phyloP scores from a whole-genome alignment of 371 early-diverging fungal species.

The Dinochytrium kinnereticum region DNA sequence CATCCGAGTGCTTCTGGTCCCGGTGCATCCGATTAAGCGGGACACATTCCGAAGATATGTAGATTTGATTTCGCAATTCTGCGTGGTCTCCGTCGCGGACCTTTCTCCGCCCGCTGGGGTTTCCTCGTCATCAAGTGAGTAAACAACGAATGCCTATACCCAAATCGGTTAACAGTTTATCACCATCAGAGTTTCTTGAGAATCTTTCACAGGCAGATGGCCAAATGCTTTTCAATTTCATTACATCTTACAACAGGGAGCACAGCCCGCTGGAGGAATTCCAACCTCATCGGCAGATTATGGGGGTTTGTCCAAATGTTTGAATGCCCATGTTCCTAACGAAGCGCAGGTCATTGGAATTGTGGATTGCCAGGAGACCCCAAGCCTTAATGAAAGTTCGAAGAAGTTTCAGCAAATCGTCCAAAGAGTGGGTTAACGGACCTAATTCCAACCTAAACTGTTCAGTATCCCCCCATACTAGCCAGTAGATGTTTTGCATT shows the following conservation, averaged over 20 bases:
- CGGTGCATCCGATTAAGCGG: slow-evolving; percentile 72
- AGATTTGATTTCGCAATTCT: slow-evolving; percentile 64
- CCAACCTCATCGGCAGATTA: slow-evolving; percentile 74
- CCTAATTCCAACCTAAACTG: not conserved
- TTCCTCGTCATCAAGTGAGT: slow-evolving; percentile 6
- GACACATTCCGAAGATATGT: slow-evolving; percentile 71
- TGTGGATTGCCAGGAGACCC: slow-evolving; percentile 77
- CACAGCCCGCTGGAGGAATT: slow-evolving; percentile 78
- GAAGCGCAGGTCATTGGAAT: slow-evolving; percentile 76
- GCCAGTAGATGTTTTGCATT: slow-evolving; percentile 82
- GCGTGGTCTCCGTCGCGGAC: slow-evolving; percentile 61
- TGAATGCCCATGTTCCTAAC: not conserved
- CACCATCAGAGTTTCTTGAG: slow-evolving; percentile 46
- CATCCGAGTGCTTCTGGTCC: slow-evolving; percentile 74
- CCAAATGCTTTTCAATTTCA: slow-evolving; percentile 76
- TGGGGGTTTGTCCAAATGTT: slow-evolving; percentile 64
- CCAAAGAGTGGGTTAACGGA: slow-evolving; percentile 58
- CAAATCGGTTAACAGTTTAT: slow-evolving; percentile 41
- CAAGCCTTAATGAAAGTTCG: slow-evolving; percentile 66
- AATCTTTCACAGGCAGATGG: slow-evolving; percentile 71
- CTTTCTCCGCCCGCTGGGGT: slow-evolving; percentile 60
- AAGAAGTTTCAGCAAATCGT: slow-evolving; percentile 66
- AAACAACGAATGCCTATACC: slow-evolving; percentile 13
- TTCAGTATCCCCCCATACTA: slow-evolving; percentile 74
- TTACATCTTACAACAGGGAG: slow-evolving; percentile 69